Percentiles rank a stretch among this genome's conserved stretches.
Conservation (phyloP, 1,139 yeast genomes). For the Scheffersomyces stambukii region DNA sequence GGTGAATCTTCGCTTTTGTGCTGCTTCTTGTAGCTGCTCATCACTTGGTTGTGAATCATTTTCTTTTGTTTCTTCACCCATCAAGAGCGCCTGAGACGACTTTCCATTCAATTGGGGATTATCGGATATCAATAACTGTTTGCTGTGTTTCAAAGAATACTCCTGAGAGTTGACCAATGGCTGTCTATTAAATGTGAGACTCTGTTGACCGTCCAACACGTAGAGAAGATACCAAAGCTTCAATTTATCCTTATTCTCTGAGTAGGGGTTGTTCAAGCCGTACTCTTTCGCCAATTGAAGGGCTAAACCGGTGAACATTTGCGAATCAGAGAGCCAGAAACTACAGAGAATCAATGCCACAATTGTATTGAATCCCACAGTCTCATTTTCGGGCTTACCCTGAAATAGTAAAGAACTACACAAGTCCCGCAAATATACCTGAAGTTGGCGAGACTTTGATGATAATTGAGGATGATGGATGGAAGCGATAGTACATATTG, state of each 20-base stretch:
- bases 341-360: slow-evolving; percentile 64
- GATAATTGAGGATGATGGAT: slow-evolving; percentile 53
- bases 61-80: slow-evolving; percentile 2
- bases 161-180: slow-evolving; percentile 51
- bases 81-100: slow-evolving; percentile 1
- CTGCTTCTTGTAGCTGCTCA: slow-evolving; percentile 6
- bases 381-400: slow-evolving; percentile 38
- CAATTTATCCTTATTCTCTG: slow-evolving; percentile 39
- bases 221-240: slow-evolving; percentile 68
- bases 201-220: slow-evolving; percentile 67
- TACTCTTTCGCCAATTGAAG: slow-evolving; percentile 58
- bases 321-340: slow-evolving; percentile 64
- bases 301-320: slow-evolving; percentile 65
- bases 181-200: slow-evolving; percentile 55
- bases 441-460: slow-evolving; percentile 33
- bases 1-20: slow-evolving; percentile 22
- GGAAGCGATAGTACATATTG: slow-evolving; percentile 60
- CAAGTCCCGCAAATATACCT: slow-evolving; percentile 39
- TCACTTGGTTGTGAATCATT: slow-evolving; percentile 4
- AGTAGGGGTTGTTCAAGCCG: slow-evolving; percentile 40
- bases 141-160: slow-evolving; percentile 37
- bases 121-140: slow-evolving; percentile 23
- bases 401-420: slow-evolving; percentile 44
- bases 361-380: slow-evolving; percentile 56
- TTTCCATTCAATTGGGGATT: slow-evolving; percentile 1